These are phyloP conservation scores for Auricularia cornea DNA, from an alignment of 768 basidiomycete genomes.

Conservation along the genomic window DNA sequence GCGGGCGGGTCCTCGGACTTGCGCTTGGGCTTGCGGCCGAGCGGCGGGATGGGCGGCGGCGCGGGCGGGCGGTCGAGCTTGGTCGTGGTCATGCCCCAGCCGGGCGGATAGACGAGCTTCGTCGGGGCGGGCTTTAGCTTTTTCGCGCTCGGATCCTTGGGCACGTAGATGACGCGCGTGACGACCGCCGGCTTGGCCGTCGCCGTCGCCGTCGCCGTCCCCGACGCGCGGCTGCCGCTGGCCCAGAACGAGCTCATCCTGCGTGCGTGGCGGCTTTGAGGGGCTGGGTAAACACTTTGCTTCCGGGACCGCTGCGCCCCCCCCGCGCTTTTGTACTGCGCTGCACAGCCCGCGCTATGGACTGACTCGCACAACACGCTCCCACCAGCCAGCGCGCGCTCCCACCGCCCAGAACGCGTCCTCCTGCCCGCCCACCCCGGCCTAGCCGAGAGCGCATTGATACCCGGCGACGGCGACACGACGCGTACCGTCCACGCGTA, in stretches of 20 bases:
- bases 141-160: not conserved
- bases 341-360: not conserved
- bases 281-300: not conserved
- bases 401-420: too few relatives aligned
- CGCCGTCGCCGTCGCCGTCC: not conserved
- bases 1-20: not conserved
- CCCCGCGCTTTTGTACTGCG: not conserved
- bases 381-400: not conserved
- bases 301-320: not conserved
- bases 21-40: not conserved
- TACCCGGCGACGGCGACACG: too few relatives aligned
- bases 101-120: not conserved
- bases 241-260: not conserved
- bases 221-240: not conserved
- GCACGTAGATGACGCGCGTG: not conserved
- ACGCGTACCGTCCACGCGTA: too few relatives aligned
- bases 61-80: not conserved
- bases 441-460: too few relatives aligned
- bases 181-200: not conserved
- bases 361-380: not conserved
- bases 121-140: not conserved
- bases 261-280: not conserved
- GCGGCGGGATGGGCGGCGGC: not conserved
- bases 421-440: too few relatives aligned
- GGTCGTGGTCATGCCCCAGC: too few relatives aligned